Base-by-base conservation (phyloP, 179 eudicot species). In the Pouteria campechiana region DNA sequence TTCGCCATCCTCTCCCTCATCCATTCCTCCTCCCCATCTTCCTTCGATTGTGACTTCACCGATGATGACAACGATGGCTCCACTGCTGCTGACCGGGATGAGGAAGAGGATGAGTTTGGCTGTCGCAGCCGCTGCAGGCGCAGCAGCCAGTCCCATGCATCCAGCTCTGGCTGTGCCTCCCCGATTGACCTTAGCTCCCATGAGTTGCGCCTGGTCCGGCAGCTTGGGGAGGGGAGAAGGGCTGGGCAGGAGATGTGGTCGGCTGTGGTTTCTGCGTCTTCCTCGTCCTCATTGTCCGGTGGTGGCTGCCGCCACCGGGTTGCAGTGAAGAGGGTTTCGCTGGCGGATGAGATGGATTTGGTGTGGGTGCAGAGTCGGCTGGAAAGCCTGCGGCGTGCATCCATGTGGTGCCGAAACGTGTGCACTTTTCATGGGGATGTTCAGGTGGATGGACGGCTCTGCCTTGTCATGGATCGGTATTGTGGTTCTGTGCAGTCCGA, bases 341-440 rank as follows among this genome's bases (percentile, higher is more conserved):
- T 76, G 1, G 74, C 53, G 52, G 95, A 74, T 45, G 90, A 75
- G 17, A 70, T 53, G 63, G 98, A 90, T 54, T 63, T 68, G 60
- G 79, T 54, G 37, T 86, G 95, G 98, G 73, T 86, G 44, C 79
- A 68, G 64, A 68, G 41, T 3, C 81, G 79, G 57, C 68, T 90
- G 25, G 98, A 90, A 73, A 60, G 48, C 35, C 58, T 90, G 53
- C 61, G 95, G 51, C 69, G 77, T 50, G 51, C 72, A 0, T 73
- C 98, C 0, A 81, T 81, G 81, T 90, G 98, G 98, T 90, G 98
- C 44, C 46, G 98, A 64, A 87, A 81, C 65, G 95, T 90, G 10
- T 85, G 95, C 42, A 60, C 67, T 12, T 81, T 85, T 51, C 93
- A 90, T 52, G 98, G 95, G 15, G 71, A 56, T 14, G 54, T 41